Evolutionary conservation across 2,329 filamentous ascomycete species (phyloP), one percentile per base, ranked within the genome.

Genomic region (Penicillium fuscoglaucum): DNA sequence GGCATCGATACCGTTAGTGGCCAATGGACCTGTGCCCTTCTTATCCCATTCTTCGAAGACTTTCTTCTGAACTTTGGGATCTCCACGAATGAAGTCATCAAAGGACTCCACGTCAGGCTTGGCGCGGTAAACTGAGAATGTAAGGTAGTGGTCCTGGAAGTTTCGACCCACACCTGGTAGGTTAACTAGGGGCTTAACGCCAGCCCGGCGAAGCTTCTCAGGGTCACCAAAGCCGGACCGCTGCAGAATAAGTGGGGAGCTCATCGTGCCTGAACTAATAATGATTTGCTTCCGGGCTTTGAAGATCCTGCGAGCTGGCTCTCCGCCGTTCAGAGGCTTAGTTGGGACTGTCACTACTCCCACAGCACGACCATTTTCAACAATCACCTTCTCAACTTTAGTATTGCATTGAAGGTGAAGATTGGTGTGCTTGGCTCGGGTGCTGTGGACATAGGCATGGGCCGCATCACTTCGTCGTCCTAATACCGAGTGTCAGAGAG

Each of bases 1-100:
- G 4, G 89, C 89, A 0, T 93, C 89, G 62, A 93, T 91, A 60
- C 88, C 89, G 68, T 92, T 92, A 48, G 90, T 92, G 1, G 89
- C 83, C 40, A 92, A 78, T 1, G 89, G 89, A 0, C 90, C 90
- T 3, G 90, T 93, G 3, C 90, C 90, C 68, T 91, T 91, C 61
- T 87, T 74, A 60, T 90, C 87, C 90, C 90, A 93, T 71, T 92
- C 88, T 1, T 90, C 83, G 60, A 86, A 92, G 8, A 92, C 87
- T 62, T 77, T 82, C 76, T 91, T 88, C 73, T 93, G 90, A 0
- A 87, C 82, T 57, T 87, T 85, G 0, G 89, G 87, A 37, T 88
- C 87, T 41, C 90, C 90, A 49, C 90, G 84, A 9, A 87, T 82
- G 70, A 93, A 93, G 72, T 93, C 90, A 67, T 93, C 90, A 63